Base-by-base conservation (phyloP, 805 yeast genomes). In the Suhomyces kilbournensis region DNA sequence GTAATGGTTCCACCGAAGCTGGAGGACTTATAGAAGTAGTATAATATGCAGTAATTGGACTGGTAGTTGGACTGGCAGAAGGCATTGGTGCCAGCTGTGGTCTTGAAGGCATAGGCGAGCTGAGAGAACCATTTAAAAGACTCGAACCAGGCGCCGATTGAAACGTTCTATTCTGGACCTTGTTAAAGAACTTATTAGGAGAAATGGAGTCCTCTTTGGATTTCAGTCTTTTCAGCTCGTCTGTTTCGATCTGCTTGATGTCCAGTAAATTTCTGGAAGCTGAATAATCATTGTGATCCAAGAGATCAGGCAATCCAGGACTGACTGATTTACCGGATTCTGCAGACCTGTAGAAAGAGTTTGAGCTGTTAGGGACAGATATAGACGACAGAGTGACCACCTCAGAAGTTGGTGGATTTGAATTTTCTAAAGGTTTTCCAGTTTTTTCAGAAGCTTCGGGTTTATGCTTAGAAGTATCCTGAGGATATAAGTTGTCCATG, bases 151-250 rank as follows among this genome's bases (percentile, higher is more conserved):
- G 34, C 1, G 14, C n/a, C 4, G 6, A 30, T n/a, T 30, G 15
- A 5, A 30, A 12, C 5, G 34, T 30, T 5, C 12, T 32, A 32
- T 28, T 28, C 12, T 32, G 30, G 5, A 46, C 44, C 23, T 39
- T 47, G 35, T 39, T 47, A 45, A 32, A 47, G 26, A 47, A 47
- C 30, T 47, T 47, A 15, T 38, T 47, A 7, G 49, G 49, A 20
- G 49, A 47, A 39, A 47, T 47, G 4, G 49, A 35, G n/a, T 14
- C 26, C n/a, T 12, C 30, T 40, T 9, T 44, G 4, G 6, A 22
- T 22, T 22, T 25, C 22, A 12, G 4, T 5, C 4, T 17, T 35
- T 15, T 35, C 3, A n/a, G 15, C 7, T 35, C 40, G 8, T 35
- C 40, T 10, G 39, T 17, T 17, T 28, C 32, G 32, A 8, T 26